Conservation (phyloP, 805 yeast genomes). For the Nakazawaea sp. region DNA sequence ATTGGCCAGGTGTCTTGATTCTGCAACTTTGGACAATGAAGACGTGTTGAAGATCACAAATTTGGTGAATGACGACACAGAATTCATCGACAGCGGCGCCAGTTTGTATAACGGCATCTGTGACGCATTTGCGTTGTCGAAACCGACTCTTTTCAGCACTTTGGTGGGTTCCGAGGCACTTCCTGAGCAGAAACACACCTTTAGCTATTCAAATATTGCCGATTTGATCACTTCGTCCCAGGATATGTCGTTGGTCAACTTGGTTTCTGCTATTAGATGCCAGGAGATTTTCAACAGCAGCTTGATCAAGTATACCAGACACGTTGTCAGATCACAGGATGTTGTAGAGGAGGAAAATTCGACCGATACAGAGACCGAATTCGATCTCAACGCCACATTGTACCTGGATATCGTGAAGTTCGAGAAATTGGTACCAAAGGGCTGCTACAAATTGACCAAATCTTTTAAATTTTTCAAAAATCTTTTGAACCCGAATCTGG, state of each 20-base stretch:
- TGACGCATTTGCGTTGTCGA: background rate
- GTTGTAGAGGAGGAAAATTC: constrained; percentile 1
- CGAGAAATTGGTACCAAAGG: constrained; percentile 18
- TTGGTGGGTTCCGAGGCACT: background rate
- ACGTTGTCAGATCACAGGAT: background rate
- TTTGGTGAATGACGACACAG: constrained; percentile 7
- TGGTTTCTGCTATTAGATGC: constrained; percentile 6
- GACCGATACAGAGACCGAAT: background rate
- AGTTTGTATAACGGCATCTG: constrained; percentile 1
- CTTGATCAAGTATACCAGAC: constrained; percentile 3
- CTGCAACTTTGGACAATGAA: constrained; percentile 2
- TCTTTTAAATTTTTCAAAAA: constrained; percentile 21
- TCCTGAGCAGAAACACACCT: background rate
- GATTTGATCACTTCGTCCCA: constrained; percentile 7
- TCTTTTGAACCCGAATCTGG: constrained; percentile 18
- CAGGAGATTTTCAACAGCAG: constrained; percentile 6
- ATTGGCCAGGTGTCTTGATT: constrained; percentile 5
- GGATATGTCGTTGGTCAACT: constrained; percentile 1
- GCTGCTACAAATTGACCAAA: constrained; percentile 20
- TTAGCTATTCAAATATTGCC: background rate
- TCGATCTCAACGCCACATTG: constrained; percentile 7
- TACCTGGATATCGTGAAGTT: constrained; percentile 7
- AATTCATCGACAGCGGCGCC: constrained; percentile 3
- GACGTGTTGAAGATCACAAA: background rate
- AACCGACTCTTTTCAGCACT: background rate